These are phyloP conservation scores for Dactylonectria estremocensis DNA, from an alignment of 2,329 filamentous ascomycete genomes.

Conservation along the genomic window DNA sequence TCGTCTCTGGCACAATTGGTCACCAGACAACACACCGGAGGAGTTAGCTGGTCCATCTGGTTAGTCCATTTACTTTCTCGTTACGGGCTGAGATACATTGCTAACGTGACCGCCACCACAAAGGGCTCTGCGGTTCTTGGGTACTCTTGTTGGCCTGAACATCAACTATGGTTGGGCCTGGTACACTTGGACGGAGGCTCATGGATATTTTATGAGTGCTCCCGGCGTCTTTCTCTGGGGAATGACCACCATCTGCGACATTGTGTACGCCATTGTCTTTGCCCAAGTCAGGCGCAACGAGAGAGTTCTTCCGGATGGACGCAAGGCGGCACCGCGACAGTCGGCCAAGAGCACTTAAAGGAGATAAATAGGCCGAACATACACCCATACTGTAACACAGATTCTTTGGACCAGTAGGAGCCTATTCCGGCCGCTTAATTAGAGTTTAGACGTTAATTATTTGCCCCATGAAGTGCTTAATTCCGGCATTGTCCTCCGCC, in stretches of 20 bases:
- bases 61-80: neutral
- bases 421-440: no score
- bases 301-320: constrained; percentile 15
- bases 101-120: neutral
- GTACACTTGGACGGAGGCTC: constrained; percentile 28
- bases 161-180: constrained; percentile 29
- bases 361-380: no score
- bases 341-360: constrained; percentile 2
- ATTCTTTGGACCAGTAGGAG: no score
- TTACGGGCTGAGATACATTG: neutral
- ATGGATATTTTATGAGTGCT: constrained; percentile 25
- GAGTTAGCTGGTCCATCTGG: constrained; percentile 24
- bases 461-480: no score
- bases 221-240: constrained; percentile 24
- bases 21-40: constrained; percentile 25
- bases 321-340: constrained; percentile 11
- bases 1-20: constrained; percentile 20
- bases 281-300: constrained; percentile 20
- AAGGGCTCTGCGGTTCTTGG: constrained; percentile 23
- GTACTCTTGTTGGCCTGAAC: constrained; percentile 22
- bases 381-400: no score
- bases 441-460: no score
- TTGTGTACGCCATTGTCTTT: constrained; percentile 21
- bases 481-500: no score
- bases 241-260: constrained; percentile 17